Evolutionary conservation across 2,329 filamentous ascomycete genomes (phyloP).

Genomic region (Colletotrichum sp.): DNA sequence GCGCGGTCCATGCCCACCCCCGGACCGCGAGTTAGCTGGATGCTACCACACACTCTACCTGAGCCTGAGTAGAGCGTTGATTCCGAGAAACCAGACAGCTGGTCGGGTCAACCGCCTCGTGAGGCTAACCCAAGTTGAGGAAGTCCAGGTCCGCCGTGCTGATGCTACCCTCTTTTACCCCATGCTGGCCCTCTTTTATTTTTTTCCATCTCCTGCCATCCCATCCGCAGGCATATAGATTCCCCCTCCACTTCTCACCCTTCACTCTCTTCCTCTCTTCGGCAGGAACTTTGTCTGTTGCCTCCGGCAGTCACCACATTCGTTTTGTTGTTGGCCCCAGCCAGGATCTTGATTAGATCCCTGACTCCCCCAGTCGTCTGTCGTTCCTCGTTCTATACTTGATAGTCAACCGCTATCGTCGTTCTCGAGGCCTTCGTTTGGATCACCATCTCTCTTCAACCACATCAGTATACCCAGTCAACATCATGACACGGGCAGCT

Average conservation of each 20-base stretch:
- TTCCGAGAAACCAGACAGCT: constrained; percentile 9
- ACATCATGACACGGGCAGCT: background rate
- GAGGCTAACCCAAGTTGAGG: constrained; percentile 10
- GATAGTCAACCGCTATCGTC: background rate
- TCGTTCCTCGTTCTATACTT: constrained; percentile 4
- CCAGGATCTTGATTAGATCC: constrained; percentile 18
- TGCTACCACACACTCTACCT: constrained; percentile 4
- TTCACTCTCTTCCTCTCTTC: background rate
- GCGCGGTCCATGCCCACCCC: constrained; percentile 5
- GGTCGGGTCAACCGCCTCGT: constrained; percentile 13
- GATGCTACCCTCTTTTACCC: constrained; percentile 15
- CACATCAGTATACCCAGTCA: background rate
- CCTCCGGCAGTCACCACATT: constrained; percentile 21
- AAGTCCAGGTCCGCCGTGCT: constrained; percentile 7
- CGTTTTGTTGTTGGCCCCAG: constrained; percentile 18
- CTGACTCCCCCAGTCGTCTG: background rate
- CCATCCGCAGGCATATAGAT: constrained; percentile 15
- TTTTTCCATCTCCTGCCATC: background rate
- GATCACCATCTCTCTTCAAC: background rate
- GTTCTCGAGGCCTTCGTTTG: background rate
- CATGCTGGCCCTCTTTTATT: constrained; percentile 17
- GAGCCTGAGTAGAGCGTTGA: constrained; percentile 12
- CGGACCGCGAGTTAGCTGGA: background rate
- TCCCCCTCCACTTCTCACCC: constrained; percentile 11
- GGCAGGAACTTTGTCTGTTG: constrained; percentile 18